Conservation (phyloP, 2,329 filamentous ascomycete genomes). For the Tolypocladium album region DNA sequence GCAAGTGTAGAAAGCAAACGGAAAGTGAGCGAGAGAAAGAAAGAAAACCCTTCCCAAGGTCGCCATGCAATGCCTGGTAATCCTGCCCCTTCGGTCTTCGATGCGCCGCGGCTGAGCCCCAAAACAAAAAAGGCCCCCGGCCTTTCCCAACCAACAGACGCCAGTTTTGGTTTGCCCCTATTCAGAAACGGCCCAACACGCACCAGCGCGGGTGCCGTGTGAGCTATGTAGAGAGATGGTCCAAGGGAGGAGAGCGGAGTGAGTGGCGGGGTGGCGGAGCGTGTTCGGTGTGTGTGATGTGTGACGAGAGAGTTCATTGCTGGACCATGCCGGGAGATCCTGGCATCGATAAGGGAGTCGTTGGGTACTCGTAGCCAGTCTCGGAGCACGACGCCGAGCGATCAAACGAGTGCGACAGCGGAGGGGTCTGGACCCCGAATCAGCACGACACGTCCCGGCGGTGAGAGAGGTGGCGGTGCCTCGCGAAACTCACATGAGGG, state of each 20-base stretch:
- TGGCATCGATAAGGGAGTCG: slow-evolving; percentile 64
- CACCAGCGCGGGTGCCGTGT: not conserved
- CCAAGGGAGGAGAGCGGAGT: not conserved
- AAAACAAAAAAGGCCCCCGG: slow-evolving; percentile 1
- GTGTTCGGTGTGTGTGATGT: not conserved
- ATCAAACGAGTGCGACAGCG: slow-evolving; percentile 64
- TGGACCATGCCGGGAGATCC: slow-evolving; percentile 48
- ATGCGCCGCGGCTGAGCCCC: slow-evolving; percentile 4
- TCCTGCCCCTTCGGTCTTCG: not conserved
- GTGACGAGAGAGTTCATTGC: slow-evolving; percentile 1
- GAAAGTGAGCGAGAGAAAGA: not conserved
- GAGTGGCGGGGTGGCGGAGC: not conserved
- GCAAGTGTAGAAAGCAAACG: not conserved
- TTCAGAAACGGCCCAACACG: not conserved
- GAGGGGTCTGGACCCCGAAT: slow-evolving; percentile 56
- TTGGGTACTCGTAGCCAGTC: slow-evolving; percentile 52
- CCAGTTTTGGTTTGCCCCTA: not conserved
- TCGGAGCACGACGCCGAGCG: slow-evolving; percentile 54
- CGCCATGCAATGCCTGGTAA: not conserved
- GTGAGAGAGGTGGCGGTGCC: slow-evolving; percentile 26
- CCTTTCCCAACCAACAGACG: slow-evolving; percentile 1
- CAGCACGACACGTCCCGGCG: slow-evolving; percentile 35
- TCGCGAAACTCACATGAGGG: slow-evolving; percentile 59
- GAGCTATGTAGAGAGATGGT: not conserved
- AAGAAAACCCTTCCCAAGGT: not conserved